A percentile compares a stretch with the other conserved stretches of the same genome.
Conservation (phyloP, 805 yeast genomes). For the Barnettozyma wickerhamii region DNA sequence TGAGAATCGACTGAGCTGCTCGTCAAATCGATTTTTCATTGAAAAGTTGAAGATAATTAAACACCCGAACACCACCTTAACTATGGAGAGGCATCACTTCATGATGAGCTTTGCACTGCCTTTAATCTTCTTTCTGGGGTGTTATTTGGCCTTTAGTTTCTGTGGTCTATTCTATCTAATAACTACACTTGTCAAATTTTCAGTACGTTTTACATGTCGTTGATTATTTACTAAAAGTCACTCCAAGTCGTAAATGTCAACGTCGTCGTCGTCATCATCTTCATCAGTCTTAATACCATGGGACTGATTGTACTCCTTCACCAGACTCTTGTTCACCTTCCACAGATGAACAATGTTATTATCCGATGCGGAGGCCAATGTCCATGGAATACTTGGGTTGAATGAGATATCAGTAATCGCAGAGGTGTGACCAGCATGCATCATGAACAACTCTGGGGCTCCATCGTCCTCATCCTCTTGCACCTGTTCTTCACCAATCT, state of each 20-base stretch:
- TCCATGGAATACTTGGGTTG: conserved; percentile 69
- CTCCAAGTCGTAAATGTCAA: conserved; percentile 21
- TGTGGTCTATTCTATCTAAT: too few species aligned
- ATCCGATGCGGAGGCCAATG: conserved; percentile 53
- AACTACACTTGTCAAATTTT: too few species aligned
- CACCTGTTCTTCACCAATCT: conserved; percentile 79
- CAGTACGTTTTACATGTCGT: too few species aligned
- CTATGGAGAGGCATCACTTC: too few species aligned
- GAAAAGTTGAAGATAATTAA: too few species aligned
- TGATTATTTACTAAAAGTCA: too few species aligned
- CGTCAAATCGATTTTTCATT: too few species aligned
- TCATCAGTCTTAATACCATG: not conserved
- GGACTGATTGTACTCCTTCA: conserved; percentile 23
- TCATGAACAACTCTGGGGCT: conserved; percentile 81
- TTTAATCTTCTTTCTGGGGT: too few species aligned
- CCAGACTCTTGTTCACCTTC: conserved; percentile 36
- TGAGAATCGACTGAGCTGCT: too few species aligned
- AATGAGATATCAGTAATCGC: conserved; percentile 69
- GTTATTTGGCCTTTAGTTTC: too few species aligned
- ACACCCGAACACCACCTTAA: too few species aligned
- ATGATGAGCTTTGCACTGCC: too few species aligned
- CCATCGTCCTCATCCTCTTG: conserved; percentile 92
- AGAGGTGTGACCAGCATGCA: conserved; percentile 90
- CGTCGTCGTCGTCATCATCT: conserved; percentile 13
- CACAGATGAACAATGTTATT: conserved; percentile 43